These are phyloP conservation scores for Crucihimalaya himalaica DNA, from an alignment of 345 rosid species.

Conservation along the genomic window DNA sequence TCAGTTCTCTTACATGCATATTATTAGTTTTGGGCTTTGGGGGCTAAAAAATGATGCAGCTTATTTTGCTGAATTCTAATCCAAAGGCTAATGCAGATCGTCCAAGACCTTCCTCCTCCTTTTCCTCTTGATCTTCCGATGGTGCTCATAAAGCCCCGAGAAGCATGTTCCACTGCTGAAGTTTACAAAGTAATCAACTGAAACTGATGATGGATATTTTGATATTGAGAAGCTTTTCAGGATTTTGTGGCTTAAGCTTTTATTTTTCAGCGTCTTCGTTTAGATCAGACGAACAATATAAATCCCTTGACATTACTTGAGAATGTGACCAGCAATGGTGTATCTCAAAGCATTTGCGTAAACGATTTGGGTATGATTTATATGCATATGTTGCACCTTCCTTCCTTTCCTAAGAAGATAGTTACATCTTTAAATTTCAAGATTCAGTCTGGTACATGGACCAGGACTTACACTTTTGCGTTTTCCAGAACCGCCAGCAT, in stretches of 20 bases:
- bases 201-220: background rate
- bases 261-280: conserved; percentile 56
- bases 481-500: conserved; percentile 85
- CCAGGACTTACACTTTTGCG: conserved; percentile 16
- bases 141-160: conserved; percentile 87
- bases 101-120: conserved; percentile 80
- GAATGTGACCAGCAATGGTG: conserved; percentile 66
- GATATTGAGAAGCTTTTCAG: background rate
- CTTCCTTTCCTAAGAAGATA: conserved; percentile 11
- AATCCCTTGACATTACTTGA: conserved; percentile 77
- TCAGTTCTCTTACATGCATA: background rate
- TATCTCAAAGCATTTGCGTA: conserved; percentile 82
- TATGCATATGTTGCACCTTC: conserved; percentile 8
- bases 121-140: conserved; percentile 69
- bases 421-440: background rate
- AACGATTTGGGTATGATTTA: conserved; percentile 80
- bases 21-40: background rate
- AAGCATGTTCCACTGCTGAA: conserved; percentile 91
- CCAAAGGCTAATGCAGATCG: conserved; percentile 55
- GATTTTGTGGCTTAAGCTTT: conserved; percentile 20
- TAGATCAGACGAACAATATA: conserved; percentile 70
- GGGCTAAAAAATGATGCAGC: background rate
- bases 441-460: background rate
- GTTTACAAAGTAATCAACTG: conserved; percentile 74
- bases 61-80: conserved; percentile 16